A percentile compares a stretch with the other conserved stretches of the same genome.
These are phyloP conservation scores for Xylariaceae sp. DNA, from an alignment of 2,329 filamentous ascomycete genomes.

Conservation along the genomic window DNA sequence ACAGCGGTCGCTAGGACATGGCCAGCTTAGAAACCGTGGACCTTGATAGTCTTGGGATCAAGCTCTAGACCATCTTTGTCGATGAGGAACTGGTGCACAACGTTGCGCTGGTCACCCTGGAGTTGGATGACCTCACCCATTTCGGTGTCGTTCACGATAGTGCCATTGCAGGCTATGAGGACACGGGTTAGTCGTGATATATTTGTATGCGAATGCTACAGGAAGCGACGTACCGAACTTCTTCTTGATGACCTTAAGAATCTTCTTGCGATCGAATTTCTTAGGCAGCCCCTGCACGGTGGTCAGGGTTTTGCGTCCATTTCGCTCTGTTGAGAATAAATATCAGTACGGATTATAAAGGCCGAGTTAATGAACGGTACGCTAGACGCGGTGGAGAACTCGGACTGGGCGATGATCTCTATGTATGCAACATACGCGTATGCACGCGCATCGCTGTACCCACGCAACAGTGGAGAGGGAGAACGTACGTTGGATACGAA, in stretches of 20 bases:
- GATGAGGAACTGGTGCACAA: constrained; percentile 94
- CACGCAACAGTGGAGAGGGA: background rate
- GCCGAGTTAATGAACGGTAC: constrained; percentile 3
- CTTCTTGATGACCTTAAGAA: constrained; percentile 99
- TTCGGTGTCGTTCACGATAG: constrained; percentile 89
- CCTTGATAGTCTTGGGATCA: constrained; percentile 94
- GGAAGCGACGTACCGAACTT: constrained; percentile 64
- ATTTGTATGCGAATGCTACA: background rate
- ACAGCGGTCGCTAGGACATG: constrained; percentile 30
- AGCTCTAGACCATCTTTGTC: constrained; percentile 93
- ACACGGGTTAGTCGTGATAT: constrained; percentile 1
- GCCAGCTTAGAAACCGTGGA: constrained; percentile 58
- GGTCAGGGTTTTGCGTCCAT: constrained; percentile 99
- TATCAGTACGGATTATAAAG: constrained; percentile 35
- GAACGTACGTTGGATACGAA: constrained; percentile 94
- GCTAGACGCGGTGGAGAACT: background rate
- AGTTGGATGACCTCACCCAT: constrained; percentile 99
- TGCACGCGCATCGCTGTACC: background rate
- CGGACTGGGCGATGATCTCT: too few relatives aligned
- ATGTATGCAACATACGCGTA: background rate
- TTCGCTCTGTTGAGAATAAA: constrained; percentile 67
- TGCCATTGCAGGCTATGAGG: constrained; percentile 92
- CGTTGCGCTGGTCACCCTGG: constrained; percentile 98
- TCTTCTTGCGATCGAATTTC: constrained; percentile 99
- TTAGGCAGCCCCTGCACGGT: constrained; percentile 98